These are phyloP conservation scores for Thermothelomyces thermophilus DNA, from an alignment of 2,329 filamentous ascomycete genomes.

Conservation along the genomic window DNA sequence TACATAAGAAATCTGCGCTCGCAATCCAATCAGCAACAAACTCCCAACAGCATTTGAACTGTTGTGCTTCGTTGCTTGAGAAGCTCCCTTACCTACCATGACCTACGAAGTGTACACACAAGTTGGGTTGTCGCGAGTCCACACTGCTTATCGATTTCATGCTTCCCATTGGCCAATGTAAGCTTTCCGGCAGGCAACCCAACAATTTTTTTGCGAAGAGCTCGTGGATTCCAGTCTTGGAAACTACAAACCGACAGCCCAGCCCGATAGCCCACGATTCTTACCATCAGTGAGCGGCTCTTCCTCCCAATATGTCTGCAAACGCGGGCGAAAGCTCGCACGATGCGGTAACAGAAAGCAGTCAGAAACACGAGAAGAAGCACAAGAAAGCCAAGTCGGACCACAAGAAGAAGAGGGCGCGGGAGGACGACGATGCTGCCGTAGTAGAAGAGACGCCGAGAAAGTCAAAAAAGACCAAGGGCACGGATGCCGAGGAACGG, in stretches of 20 bases:
- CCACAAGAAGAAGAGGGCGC: slow-evolving; percentile 38
- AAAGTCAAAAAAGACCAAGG: slow-evolving; percentile 39
- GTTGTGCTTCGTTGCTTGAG: too few species aligned
- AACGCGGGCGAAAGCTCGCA: slow-evolving; percentile 11
- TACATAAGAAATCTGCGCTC: too few species aligned
- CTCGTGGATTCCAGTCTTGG: too few species aligned
- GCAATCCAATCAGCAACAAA: too few species aligned
- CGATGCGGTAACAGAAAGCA: slow-evolving; percentile 6
- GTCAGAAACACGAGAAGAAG: slow-evolving; percentile 34
- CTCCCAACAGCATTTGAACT: too few species aligned
- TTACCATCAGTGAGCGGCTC: background rate
- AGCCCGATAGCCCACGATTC: slow-evolving; percentile 4
- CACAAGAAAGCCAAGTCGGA: slow-evolving; percentile 24
- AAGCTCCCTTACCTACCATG: too few species aligned
- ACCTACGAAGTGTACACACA: too few species aligned
- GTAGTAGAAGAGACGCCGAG: slow-evolving; percentile 40
- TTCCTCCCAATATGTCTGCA: slow-evolving; percentile 20
- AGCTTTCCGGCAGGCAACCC: slow-evolving; percentile 15
- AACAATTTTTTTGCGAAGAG: slow-evolving; percentile 20
- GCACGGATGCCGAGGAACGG: slow-evolving; percentile 12
- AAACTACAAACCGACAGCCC: too few species aligned
- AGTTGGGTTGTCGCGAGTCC: background rate
- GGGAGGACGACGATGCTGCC: slow-evolving; percentile 36
- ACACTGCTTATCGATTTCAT: background rate
- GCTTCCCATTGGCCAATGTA: slow-evolving; percentile 6